Evolutionary conservation across 2,329 filamentous ascomycete genomes (phyloP), one percentile per base, ranked within the genome.

Genomic region (Akanthomyces uredinophilus): DNA sequence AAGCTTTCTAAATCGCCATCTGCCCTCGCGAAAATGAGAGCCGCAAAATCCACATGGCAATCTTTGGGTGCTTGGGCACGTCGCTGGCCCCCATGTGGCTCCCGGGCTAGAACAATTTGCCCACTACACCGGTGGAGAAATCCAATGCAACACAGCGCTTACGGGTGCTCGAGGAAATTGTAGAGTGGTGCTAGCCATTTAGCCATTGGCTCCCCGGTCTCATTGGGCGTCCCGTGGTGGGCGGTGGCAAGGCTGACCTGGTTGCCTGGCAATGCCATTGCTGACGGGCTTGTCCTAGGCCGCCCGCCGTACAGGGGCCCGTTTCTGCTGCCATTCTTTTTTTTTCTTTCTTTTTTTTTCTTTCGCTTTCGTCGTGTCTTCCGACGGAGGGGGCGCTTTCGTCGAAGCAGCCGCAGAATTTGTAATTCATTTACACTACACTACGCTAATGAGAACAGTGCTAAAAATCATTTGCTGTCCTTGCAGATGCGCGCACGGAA

Each of bases 181-280:
- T 13, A 47, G 18, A 51, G 32, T 43, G 6, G 7, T 32, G 24
- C 37, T 24, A 29, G 11, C 47, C 27, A 60, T 52, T 60, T 24
- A 29, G 11, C 47, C 27, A 60, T 52, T 60, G 47, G 57, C 27
- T 52, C 47, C 27, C 22, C 16, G 32, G 55, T 41, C 10, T 20
- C 1, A n/a, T 10, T 39, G 52, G 20, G 20, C 27, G 10, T 27
- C n/a, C n/a, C 3, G 27, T 47, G 24, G 43, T 7, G 43, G 18
- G 11, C n/a, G 10, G 46, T 51, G 57, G 57, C 57, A 60, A 60
- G 57, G 57, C 57, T 60, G 55, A 58, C 29, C 44, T 49, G 27
- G 55, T 60, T 43, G 49, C 29, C 44, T 49, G 27, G 55, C 55
- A 49, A 49, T 39, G 29, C 14, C 55, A 39, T 39, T 35, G 55